These are phyloP conservation scores for Phyllachora maydis DNA, from an alignment of 2,329 filamentous ascomycete genomes.

Conservation along the genomic window DNA sequence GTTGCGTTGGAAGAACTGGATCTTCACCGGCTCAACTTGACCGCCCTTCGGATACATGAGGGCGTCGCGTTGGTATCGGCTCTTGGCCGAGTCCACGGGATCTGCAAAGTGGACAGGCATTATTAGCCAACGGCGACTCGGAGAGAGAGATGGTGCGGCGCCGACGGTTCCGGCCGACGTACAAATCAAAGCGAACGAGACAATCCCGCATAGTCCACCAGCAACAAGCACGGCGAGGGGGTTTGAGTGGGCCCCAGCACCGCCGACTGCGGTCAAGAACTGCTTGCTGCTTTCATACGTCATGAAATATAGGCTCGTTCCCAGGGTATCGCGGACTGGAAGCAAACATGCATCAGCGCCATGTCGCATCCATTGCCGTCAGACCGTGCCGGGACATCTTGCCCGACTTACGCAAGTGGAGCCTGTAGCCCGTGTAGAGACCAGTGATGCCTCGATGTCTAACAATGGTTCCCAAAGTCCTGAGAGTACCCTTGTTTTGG, in stretches of 20 bases:
- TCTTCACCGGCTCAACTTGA: constrained; percentile 45
- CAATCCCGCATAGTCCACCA: constrained; percentile 62
- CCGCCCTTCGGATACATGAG: constrained; percentile 48
- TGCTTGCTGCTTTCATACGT: constrained; percentile 80
- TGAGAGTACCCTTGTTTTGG: constrained; percentile 57
- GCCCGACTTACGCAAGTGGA: constrained; percentile 48
- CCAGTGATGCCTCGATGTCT: constrained; percentile 52
- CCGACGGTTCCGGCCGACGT: constrained; percentile 11
- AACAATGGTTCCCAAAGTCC: constrained; percentile 58
- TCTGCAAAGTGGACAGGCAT: constrained; percentile 32
- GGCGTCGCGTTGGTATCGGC: constrained; percentile 67
- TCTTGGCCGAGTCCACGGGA: constrained; percentile 67
- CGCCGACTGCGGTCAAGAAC: constrained; percentile 51
- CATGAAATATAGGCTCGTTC: constrained; percentile 72
- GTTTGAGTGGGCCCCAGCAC: constrained; percentile 53
- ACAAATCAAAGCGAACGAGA: constrained; percentile 66
- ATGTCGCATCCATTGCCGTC: too few relatives aligned
- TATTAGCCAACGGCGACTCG: constrained; percentile 1
- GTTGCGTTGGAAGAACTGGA: constrained; percentile 54
- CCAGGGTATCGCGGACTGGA: constrained; percentile 60
- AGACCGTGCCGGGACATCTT: neutral
- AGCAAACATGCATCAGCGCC: constrained; percentile 1
- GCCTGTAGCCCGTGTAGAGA: constrained; percentile 60
- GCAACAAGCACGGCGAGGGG: constrained; percentile 61
- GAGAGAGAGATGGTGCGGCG: neutral